phyloP scores from a whole-genome alignment of 2,329 filamentous ascomycete species.

The Periconia sp. region DNA sequence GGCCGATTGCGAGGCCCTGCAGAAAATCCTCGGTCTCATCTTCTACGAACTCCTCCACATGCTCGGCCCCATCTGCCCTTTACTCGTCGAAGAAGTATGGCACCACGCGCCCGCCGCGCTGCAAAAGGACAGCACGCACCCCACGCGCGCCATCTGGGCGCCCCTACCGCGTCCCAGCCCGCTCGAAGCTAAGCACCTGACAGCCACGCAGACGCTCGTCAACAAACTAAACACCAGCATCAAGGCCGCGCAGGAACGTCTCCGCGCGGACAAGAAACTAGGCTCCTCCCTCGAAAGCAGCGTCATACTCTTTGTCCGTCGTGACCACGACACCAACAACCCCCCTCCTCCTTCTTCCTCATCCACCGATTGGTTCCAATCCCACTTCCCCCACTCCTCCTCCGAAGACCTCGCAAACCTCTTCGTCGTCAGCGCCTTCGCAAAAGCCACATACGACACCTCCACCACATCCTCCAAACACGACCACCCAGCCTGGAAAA shows the following conservation, averaged over 20 bases:
- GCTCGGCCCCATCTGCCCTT: constrained; percentile 77
- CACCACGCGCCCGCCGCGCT: constrained; percentile 70
- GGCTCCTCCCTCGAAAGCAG: constrained; percentile 80
- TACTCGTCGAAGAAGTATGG: constrained; percentile 89
- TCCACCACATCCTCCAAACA: constrained; percentile 4
- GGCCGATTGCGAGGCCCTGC: constrained; percentile 60
- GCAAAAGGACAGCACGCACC: constrained; percentile 40
- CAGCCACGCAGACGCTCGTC: constrained; percentile 39
- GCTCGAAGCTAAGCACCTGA: constrained; percentile 17
- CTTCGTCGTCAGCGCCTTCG: constrained; percentile 47
- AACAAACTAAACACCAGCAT: constrained; percentile 63
- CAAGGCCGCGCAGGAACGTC: constrained; percentile 74
- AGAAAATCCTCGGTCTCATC: constrained; percentile 62
- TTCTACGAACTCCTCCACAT: constrained; percentile 74
- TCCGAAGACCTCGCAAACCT: constrained; percentile 40
- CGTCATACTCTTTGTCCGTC: constrained; percentile 56
- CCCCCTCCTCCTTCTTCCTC: constrained; percentile 3
- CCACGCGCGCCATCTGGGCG: constrained; percentile 23
- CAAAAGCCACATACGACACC: not conserved
- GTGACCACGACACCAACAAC: not conserved
- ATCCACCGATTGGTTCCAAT: not conserved
- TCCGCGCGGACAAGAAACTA: constrained; percentile 69
- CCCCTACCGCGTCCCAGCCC: constrained; percentile 15
- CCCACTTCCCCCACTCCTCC: constrained; percentile 12
- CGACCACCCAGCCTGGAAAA: constrained; percentile 8